Conservation (phyloP, 1,284 basidiomycete species). For the Volvariella surrecta region DNA sequence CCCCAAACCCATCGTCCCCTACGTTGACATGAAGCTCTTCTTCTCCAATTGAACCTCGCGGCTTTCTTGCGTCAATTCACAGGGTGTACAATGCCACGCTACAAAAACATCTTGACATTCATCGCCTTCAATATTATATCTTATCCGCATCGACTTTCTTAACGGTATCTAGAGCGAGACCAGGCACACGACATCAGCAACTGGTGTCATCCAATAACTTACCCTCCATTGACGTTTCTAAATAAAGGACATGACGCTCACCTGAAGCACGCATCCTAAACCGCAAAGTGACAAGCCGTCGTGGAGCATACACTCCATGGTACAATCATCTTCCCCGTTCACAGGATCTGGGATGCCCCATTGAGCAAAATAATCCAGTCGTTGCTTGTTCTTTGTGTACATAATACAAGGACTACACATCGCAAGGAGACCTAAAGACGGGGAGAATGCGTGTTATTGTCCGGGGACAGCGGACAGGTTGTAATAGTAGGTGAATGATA, state of each 20-base stretch:
- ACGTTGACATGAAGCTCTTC: conserved; percentile 4
- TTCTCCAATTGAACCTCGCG: conserved; percentile 29
- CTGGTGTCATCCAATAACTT: not conserved
- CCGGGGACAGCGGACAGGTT: not conserved
- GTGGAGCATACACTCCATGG: not conserved
- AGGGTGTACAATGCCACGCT: conserved; percentile 24
- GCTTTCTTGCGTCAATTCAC: conserved; percentile 26
- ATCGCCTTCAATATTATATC: conserved; percentile 24
- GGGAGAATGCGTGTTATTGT: not conserved
- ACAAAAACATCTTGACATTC: conserved; percentile 20
- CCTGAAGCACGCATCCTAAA: conserved; percentile 16
- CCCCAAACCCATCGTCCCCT: no score
- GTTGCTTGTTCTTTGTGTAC: conserved; percentile 28
- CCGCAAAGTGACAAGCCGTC: not conserved
- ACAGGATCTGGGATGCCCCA: conserved; percentile 25
- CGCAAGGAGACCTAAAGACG: conserved; percentile 15
- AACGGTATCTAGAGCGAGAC: not conserved
- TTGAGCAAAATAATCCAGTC: conserved; percentile 24
- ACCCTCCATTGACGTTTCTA: not conserved
- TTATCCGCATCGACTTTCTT: conserved; percentile 15
- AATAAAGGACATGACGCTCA: conserved; percentile 4
- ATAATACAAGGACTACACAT: conserved; percentile 27
- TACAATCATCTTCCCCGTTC: conserved; percentile 7
- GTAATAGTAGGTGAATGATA: not conserved
- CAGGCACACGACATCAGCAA: not conserved